These are phyloP conservation scores for Filobasidium uniguttulatum DNA, from an alignment of 1,284 basidiomycete species.

Conservation along the genomic window DNA sequence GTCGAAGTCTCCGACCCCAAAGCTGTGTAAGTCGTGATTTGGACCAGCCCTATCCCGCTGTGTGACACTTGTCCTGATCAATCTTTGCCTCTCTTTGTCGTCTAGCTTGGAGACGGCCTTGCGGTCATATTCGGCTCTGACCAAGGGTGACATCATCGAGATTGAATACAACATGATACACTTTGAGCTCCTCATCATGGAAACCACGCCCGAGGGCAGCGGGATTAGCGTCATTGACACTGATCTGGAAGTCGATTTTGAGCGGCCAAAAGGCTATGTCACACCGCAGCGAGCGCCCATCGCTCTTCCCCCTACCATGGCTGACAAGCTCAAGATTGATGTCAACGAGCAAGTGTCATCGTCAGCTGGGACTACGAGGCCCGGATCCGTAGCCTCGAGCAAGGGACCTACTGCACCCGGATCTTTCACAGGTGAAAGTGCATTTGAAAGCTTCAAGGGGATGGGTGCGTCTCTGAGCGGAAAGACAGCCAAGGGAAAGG, in stretches of 20 bases:
- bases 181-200: slow-evolving; percentile 93
- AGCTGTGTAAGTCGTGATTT: slow-evolving; percentile 60
- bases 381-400: slow-evolving; percentile 50
- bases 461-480: slow-evolving; percentile 77
- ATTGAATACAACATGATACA: slow-evolving; percentile 83
- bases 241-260: slow-evolving; percentile 71
- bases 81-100: slow-evolving; percentile 3
- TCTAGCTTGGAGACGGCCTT: slow-evolving; percentile 82
- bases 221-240: slow-evolving; percentile 90
- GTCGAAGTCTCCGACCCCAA: slow-evolving; percentile 81
- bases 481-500: slow-evolving; percentile 81
- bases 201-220: slow-evolving; percentile 69
- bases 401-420: slow-evolving; percentile 29
- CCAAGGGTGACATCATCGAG: slow-evolving; percentile 82
- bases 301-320: slow-evolving; percentile 83
- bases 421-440: slow-evolving; percentile 3
- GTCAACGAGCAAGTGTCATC: slow-evolving; percentile 52
- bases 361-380: slow-evolving; percentile 56
- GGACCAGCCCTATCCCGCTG: neutral
- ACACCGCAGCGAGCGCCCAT: slow-evolving; percentile 66
- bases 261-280: slow-evolving; percentile 51
- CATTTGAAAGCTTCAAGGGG: slow-evolving; percentile 88
- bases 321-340: slow-evolving; percentile 91
- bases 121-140: slow-evolving; percentile 80
- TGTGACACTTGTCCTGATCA: neutral